phyloP scores from a whole-genome alignment of 2,329 filamentous ascomycete genomes.

The Trichothecium roseum region DNA sequence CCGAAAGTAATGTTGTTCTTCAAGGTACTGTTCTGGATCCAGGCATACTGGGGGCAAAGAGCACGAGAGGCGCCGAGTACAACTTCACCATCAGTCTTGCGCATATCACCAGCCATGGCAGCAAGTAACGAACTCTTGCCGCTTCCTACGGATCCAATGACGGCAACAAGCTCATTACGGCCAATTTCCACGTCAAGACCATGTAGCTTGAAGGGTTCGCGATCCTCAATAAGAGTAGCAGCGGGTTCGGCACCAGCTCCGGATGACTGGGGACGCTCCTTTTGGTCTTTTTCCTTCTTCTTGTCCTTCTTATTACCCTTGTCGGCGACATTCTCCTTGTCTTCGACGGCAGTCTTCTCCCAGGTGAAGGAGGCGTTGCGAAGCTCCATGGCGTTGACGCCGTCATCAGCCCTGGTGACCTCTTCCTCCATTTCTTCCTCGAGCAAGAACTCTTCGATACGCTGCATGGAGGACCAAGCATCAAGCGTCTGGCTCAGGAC shows the following conservation, averaged over 20 bases:
- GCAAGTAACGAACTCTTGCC: constrained; percentile 86
- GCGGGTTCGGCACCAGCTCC: constrained; percentile 30
- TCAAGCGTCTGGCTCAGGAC: constrained; percentile 86
- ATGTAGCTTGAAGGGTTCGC: constrained; percentile 62
- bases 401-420: constrained; percentile 42
- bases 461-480: constrained; percentile 72
- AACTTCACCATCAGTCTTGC: constrained; percentile 64
- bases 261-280: constrained; percentile 21
- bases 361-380: constrained; percentile 73
- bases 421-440: constrained; percentile 78
- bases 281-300: constrained; percentile 24
- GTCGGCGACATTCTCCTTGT: constrained; percentile 34
- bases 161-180: constrained; percentile 67
- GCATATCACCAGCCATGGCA: constrained; percentile 89
- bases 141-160: constrained; percentile 82
- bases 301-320: constrained; percentile 31
- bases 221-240: constrained; percentile 46
- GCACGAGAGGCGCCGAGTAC: constrained; percentile 70
- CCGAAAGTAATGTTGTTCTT: constrained; percentile 88
- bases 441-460: constrained; percentile 80
- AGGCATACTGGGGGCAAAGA: constrained; percentile 93
- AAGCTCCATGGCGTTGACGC: constrained; percentile 62
- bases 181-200: constrained; percentile 58
- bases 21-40: constrained; percentile 90
- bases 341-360: constrained; percentile 57